phyloP scores from a whole-genome alignment of 23 red algal genomes.

The Gracilaria vermiculophylla region DNA sequence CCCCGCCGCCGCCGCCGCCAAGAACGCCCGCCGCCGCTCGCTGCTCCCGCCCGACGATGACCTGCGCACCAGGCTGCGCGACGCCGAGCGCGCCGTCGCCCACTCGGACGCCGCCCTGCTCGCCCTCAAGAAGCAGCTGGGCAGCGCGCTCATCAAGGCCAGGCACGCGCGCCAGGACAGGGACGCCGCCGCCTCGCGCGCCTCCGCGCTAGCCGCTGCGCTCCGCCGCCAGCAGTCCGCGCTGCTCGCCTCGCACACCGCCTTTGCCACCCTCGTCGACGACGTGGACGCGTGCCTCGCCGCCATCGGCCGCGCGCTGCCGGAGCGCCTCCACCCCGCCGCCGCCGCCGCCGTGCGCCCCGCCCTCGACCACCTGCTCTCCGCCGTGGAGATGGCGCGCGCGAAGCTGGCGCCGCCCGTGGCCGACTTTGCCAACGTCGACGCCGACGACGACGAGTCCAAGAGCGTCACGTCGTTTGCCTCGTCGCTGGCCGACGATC shows the following conservation, averaged over 20 bases:
- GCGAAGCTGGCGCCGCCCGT: neutral
- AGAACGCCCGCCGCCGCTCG: constrained; percentile 6
- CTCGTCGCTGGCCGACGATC: constrained; percentile 43
- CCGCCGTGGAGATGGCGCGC: neutral
- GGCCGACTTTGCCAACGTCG: neutral
- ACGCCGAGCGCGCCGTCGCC: neutral
- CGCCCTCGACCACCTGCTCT: constrained; percentile 8
- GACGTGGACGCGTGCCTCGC: neutral
- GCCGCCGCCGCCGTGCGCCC: neutral
- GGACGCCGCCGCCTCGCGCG: neutral
- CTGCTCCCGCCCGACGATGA: constrained; percentile 31
- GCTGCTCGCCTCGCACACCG: neutral
- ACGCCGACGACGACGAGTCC: constrained; percentile 23
- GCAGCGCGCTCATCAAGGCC: constrained; percentile 18
- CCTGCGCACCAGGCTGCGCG: neutral
- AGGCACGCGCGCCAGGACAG: constrained; percentile 25
- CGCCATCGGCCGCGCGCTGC: neutral
- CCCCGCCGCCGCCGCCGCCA: neutral
- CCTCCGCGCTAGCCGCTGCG: neutral
- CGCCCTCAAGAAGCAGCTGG: constrained; percentile 42
- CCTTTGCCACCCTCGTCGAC: neutral
- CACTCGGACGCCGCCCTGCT: constrained; percentile 1
- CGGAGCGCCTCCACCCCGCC: neutral
- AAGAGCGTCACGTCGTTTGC: constrained; percentile 31
- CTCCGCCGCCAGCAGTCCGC: neutral